Conservation (phyloP, 169 alveolate genomes). For the Plasmodium relictum region DNA sequence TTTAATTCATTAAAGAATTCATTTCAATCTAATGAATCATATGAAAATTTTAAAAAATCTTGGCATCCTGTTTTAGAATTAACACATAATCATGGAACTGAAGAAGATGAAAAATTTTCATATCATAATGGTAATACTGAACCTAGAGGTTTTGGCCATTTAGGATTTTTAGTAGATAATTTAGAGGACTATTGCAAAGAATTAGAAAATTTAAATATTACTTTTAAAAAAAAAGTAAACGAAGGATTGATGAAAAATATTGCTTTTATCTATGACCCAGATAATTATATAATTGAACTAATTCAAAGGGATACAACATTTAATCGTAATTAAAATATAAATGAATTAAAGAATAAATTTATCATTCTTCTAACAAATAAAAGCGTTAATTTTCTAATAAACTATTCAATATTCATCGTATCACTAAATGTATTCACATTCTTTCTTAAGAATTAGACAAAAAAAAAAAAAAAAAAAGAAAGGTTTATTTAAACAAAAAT, state of each 20-base stretch:
- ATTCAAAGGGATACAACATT: conserved; percentile 75
- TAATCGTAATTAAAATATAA: conserved; percentile 2
- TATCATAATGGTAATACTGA: conserved; percentile 83
- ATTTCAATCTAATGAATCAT: conserved; percentile 75
- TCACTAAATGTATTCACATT: no score
- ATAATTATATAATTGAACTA: conserved; percentile 84
- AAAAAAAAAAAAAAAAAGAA: no score
- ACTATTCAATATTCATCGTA: no score
- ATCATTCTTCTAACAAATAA: no score
- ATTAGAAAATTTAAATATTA: conserved; percentile 69
- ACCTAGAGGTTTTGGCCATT: conserved; percentile 87
- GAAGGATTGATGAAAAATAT: conserved; percentile 85
- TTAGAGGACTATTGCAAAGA: conserved; percentile 79
- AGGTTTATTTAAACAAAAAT: no score
- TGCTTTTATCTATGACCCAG: conserved; percentile 87
- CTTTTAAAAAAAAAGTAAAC: conserved; percentile 78
- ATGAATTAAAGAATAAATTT: no score
- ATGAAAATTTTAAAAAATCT: conserved; percentile 59
- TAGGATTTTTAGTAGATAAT: conserved; percentile 84
- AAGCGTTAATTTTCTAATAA: no score
- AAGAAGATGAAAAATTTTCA: conserved; percentile 70
- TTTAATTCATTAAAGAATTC: conserved; percentile 31
- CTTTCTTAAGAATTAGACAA: no score
- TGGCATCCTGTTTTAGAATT: conserved; percentile 85
- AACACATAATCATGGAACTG: conserved; percentile 87